Base-by-base conservation (phyloP, 768 basidiomycete species). In the Mycena sanguinolenta region DNA sequence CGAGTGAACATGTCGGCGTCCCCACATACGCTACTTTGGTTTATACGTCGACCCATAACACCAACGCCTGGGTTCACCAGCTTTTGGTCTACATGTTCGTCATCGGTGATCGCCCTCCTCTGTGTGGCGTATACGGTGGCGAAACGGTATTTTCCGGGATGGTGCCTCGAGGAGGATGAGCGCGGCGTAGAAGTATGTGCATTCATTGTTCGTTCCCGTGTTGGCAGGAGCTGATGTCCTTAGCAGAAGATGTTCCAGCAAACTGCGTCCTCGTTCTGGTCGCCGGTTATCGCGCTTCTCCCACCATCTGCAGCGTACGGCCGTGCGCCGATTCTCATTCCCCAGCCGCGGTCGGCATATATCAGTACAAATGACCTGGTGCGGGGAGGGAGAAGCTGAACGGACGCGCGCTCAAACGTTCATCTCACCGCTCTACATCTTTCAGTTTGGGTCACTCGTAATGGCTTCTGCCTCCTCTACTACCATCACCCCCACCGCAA, bases 331-430 rank as follows among this genome's bases (percentile, higher is more conserved):
- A 10, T 12, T 14, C 23, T 23, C 23, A 46, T n/a, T 7, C 19
- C n/a, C 25, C 49, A 12, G 23, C 28, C 17, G 9, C 53, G 53
- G 6, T 30, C 53, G 5, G 2, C 27, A 0, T 55, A 55, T 17
- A 55, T 55, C n/a, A 55, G 54, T 39, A 38, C 30, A 28, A 55
- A 55, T 19, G n/a, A n/a, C n/a, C n/a, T n/a, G n/a, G n/a, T n/a
- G n/a, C n/a, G n/a, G n/a, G n/a, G n/a, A n/a, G n/a, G n/a, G n/a
- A n/a, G n/a, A n/a, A n/a, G n/a, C n/a, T n/a, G n/a, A n/a, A n/a
- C n/a, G n/a, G n/a, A n/a, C n/a, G n/a, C n/a, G n/a, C n/a, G n/a
- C n/a, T n/a, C n/a, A n/a, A n/a, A n/a, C n/a, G n/a, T n/a, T n/a
- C n/a, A n/a, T n/a, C n/a, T n/a, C n/a, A n/a, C n/a, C n/a, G n/a